These are phyloP conservation scores for Xenoacremonium recifei DNA, from an alignment of 2,329 filamentous ascomycete species.

Conservation along the genomic window DNA sequence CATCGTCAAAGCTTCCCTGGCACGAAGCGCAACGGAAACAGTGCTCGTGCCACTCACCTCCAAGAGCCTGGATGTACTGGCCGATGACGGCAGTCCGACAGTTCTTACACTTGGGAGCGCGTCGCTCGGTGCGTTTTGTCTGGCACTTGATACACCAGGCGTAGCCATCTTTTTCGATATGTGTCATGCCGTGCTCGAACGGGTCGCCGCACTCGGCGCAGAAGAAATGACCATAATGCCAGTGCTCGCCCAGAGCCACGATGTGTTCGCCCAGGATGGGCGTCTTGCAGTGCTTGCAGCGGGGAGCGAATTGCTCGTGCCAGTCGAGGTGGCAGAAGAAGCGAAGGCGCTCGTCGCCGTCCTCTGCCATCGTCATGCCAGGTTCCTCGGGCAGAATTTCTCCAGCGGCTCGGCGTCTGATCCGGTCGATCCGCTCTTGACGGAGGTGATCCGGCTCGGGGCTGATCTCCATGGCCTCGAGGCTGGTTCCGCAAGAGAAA, in stretches of 20 bases:
- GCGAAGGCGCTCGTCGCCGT: slow-evolving; percentile 70
- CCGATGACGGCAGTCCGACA: slow-evolving; percentile 85
- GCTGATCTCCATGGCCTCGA: slow-evolving; percentile 96
- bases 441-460: slow-evolving; percentile 79
- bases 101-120: slow-evolving; percentile 81
- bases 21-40: slow-evolving; percentile 81
- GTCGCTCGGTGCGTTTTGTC: slow-evolving; percentile 85
- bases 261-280: slow-evolving; percentile 95
- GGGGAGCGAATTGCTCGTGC: slow-evolving; percentile 89
- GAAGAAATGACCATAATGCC: slow-evolving; percentile 98
- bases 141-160: slow-evolving; percentile 96
- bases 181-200: slow-evolving; percentile 69
- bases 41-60: slow-evolving; percentile 87
- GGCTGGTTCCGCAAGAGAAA: slow-evolving; percentile 78
- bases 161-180: slow-evolving; percentile 94
- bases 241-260: slow-evolving; percentile 90
- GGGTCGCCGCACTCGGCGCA: slow-evolving; percentile 98
- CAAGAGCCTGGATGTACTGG: slow-evolving; percentile 84
- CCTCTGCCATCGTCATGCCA: slow-evolving; percentile 63
- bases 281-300: slow-evolving; percentile 94
- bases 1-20: slow-evolving; percentile 59
- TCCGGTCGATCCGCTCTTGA: slow-evolving; percentile 70
- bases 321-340: slow-evolving; percentile 99
- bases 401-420: slow-evolving; percentile 58
- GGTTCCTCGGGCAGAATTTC: slow-evolving; percentile 62